Conservation (phyloP, 768 basidiomycete species). For the Omphalotus guepiniiformis region DNA sequence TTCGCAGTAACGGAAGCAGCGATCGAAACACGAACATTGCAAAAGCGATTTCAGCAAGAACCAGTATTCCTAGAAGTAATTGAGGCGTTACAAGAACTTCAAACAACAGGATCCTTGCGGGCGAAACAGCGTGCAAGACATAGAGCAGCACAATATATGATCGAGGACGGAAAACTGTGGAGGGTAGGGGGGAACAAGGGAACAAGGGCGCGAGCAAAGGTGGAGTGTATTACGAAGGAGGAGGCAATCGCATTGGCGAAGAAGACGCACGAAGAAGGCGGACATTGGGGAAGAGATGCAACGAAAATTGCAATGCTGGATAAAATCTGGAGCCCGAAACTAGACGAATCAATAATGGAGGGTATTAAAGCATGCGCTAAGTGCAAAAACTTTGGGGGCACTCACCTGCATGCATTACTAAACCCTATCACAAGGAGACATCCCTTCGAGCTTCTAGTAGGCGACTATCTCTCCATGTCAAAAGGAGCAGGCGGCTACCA, state of each 20-base stretch:
- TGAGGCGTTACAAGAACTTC: neutral
- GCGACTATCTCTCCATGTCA: conserved; percentile 14
- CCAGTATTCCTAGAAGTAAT: conserved; percentile 5
- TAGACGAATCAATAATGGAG: conserved; percentile 17
- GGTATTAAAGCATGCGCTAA: conserved; percentile 19
- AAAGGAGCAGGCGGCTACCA: conserved; percentile 5
- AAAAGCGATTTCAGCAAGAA: neutral
- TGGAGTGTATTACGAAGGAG: conserved; percentile 5
- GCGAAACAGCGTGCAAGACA: conserved; percentile 14
- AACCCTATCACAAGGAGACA: conserved; percentile 23
- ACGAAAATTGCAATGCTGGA: conserved; percentile 13
- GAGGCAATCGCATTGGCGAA: conserved; percentile 15
- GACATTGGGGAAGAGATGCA: conserved; percentile 15
- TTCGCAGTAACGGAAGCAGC: conserved; percentile 7
- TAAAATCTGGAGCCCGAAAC: conserved; percentile 15
- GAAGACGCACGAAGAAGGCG: neutral
- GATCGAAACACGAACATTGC: neutral
- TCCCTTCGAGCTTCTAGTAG: conserved; percentile 15
- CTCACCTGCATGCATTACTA: conserved; percentile 21
- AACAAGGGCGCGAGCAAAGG: neutral
- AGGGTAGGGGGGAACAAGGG: conserved; percentile 8
- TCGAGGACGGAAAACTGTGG: conserved; percentile 21
- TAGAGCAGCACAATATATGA: conserved; percentile 15
- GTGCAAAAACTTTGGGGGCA: conserved; percentile 8
- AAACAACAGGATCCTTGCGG: neutral